Evolutionary conservation across 176 grass and related monocot species (phyloP), one percentile per base, ranked within the genome.

Genomic region (Dactylis glomerata): DNA sequence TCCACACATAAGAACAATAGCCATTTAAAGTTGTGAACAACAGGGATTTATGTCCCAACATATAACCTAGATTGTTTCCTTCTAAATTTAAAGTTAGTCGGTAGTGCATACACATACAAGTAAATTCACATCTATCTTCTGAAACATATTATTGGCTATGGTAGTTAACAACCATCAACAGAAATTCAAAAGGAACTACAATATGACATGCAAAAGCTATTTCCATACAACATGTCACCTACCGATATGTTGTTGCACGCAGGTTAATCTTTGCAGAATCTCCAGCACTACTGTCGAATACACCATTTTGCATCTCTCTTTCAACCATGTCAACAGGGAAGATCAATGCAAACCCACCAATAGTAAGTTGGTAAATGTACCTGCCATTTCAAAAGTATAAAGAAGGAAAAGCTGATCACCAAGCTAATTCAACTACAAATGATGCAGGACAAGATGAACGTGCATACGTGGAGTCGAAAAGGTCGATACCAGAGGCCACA

Each of bases 301-400:
- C 15, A 81, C 52, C 70, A 79, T 89, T 81, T 5, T 76, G 51
- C 40, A 51, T 77, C 32, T 88, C 80, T 85, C 75, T 76, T 71
- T 89, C 89, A 82, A 90, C 24, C 76, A 85, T 92, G 67, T 95
- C 85, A 74, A 93, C 47, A 61, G 96, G 96, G 78, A 95, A 98
- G 46, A 92, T 67, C 72, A 98, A 86, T 59, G 92, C 96, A 50
- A 98, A 93, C 76, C 96, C 96, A 88, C 91, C 90, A 83, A 98
- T 80, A 56, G 96, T 95, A 89, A 98, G 88, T 83, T 95, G 96
- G 85, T 95, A 95, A 73, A 98, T 92, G 46, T 98, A 98, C 54
- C 96, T 98, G 80, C 5, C 77, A 62, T 79, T 74, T 70, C 4
- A 14, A 14, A 80, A 87, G 26, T 52, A 74, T 69, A 69, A 31